Evolutionary conservation across 2,329 filamentous ascomycete genomes (phyloP).

Genomic region (Ceratocystis alfenasii): DNA sequence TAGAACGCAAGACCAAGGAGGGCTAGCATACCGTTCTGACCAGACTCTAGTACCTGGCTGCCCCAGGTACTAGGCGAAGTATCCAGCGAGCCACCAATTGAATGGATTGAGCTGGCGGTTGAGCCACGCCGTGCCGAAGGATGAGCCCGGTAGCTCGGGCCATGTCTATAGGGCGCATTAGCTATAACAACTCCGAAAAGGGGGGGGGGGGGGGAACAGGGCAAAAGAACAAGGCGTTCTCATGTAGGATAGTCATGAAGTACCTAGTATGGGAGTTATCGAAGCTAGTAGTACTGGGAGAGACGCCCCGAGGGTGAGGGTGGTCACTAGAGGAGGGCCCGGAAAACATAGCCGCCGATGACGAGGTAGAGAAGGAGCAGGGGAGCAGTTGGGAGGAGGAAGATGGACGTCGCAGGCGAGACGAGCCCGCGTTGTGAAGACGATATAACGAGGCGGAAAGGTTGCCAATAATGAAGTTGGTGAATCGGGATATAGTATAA

Average conservation of each 20-base stretch:
- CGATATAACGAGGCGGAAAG: background rate
- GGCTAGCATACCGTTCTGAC: constrained; percentile 60
- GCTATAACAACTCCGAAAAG: background rate
- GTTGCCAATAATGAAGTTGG: background rate
- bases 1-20: background rate
- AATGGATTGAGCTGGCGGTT: constrained; percentile 75
- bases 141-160: constrained; percentile 31
- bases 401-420: background rate
- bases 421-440: background rate
- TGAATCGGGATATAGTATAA: background rate
- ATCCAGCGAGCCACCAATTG: constrained; percentile 74
- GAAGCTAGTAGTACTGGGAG: constrained; percentile 19
- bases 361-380: background rate
- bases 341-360: constrained; percentile 15
- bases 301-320: constrained; percentile 15
- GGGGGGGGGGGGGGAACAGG: too few species aligned
- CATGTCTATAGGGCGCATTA: constrained; percentile 14
- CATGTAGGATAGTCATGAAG: constrained; percentile 1
- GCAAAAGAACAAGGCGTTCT: background rate
- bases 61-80: constrained; percentile 47
- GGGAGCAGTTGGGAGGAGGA: background rate
- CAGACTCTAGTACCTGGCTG: constrained; percentile 53
- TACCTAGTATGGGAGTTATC: constrained; percentile 15
- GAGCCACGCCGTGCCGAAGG: constrained; percentile 54
- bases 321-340: constrained; percentile 15